Evolutionary conservation across 169 alveolate genomes (phyloP).

Genomic region (Hepatocystis sp.): DNA sequence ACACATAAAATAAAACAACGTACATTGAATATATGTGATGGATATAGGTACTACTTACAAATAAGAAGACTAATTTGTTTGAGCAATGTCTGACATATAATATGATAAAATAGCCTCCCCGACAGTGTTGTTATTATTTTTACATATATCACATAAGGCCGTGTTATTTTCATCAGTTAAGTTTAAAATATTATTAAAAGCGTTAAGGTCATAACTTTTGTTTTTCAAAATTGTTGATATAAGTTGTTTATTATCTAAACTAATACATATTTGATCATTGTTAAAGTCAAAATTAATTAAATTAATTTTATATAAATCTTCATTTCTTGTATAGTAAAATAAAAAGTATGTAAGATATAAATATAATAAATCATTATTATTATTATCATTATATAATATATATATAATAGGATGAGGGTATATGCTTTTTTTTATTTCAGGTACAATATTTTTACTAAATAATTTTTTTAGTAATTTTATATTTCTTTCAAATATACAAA

Average conservation of each 20-base stretch:
- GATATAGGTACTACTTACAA: too few relatives aligned
- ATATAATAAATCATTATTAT: constrained; percentile 45
- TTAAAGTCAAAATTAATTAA: constrained; percentile 25
- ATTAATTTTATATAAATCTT: constrained; percentile 24
- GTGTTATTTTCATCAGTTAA: constrained; percentile 36
- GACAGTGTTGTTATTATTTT: neutral
- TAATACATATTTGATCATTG: constrained; percentile 13
- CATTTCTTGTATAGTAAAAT: constrained; percentile 44
- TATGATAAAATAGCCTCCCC: constrained; percentile 21
- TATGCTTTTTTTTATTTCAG: constrained; percentile 18
- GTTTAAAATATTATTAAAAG: constrained; percentile 16
- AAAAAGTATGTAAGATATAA: constrained; percentile 28
- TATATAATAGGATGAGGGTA: constrained; percentile 60
- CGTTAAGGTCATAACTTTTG: constrained; percentile 7
- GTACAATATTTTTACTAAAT: constrained; percentile 35
- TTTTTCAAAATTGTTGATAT: constrained; percentile 27
- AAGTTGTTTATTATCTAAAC: constrained; percentile 13
- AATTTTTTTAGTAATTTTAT: constrained; percentile 36
- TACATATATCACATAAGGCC: constrained; percentile 11
- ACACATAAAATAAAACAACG: too few relatives aligned
- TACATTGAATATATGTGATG: too few relatives aligned
- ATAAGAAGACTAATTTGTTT: too few relatives aligned
- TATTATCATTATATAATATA: constrained; percentile 27
- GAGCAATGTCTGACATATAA: too few relatives aligned
- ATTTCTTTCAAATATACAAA: constrained; percentile 64